Evolutionary conservation across 306 rosid species (phyloP).

Genomic region (Quercus rubra): DNA sequence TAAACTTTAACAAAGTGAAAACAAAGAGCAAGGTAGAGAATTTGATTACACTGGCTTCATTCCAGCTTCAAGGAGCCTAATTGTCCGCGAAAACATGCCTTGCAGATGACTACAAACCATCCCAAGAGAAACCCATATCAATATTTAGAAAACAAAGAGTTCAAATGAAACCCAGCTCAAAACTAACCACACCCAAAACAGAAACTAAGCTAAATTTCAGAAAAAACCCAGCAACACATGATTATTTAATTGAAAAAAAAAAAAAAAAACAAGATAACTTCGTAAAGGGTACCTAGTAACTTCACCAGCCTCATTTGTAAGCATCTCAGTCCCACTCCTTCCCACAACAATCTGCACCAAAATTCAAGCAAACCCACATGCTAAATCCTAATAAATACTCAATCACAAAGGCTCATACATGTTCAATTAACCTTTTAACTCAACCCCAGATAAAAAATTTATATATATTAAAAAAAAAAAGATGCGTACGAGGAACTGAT

Average conservation of each 20-base stretch:
- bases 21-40: constrained; percentile 1
- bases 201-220: not conserved
- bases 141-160: not conserved
- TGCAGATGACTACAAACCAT: constrained; percentile 73
- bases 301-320: constrained; percentile 99
- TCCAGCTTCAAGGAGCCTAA: constrained; percentile 95
- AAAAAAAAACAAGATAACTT: not conserved
- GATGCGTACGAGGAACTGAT: constrained; percentile 79
- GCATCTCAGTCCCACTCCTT: constrained; percentile 88
- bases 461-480: not conserved
- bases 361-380: constrained; percentile 14
- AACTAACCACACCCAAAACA: not conserved
- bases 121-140: constrained; percentile 23
- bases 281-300: constrained; percentile 68
- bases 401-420: not conserved
- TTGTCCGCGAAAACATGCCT: constrained; percentile 92
- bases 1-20: not conserved
- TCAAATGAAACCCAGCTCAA: not conserved
- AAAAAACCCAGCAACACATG: not conserved
- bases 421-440: not conserved
- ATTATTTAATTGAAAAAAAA: not conserved
- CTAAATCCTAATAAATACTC: not conserved
- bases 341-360: constrained; percentile 90
- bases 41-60: constrained; percentile 77
- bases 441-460: not conserved